Evolutionary conservation across 495 filamentous ascomycete species (phyloP).

Genomic region (Neurospora discreta): DNA sequence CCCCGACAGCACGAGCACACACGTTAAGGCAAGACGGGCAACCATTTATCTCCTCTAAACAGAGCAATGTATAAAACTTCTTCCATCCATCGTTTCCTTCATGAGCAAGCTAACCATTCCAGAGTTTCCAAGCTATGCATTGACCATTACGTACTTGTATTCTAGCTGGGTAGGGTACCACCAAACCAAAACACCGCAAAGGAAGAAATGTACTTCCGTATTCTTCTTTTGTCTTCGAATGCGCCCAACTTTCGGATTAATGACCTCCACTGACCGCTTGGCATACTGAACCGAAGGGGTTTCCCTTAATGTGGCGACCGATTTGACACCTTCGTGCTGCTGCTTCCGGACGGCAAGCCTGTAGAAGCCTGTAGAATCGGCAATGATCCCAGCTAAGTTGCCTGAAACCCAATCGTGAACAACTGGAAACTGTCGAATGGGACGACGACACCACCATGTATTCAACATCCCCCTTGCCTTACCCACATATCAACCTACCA

Average conservation of each 20-base stretch:
- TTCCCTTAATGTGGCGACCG: background rate
- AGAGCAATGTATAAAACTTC: too few relatives aligned
- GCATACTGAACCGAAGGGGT: background rate
- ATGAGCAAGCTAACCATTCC: background rate
- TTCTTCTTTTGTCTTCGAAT: background rate
- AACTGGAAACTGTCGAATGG: background rate
- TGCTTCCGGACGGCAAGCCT: background rate
- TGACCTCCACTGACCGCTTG: background rate
- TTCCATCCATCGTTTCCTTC: background rate
- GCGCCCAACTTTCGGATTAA: background rate
- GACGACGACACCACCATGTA: background rate
- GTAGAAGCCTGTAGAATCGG: too few relatives aligned
- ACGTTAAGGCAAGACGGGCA: too few relatives aligned
- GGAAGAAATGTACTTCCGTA: background rate
- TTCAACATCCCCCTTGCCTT: background rate
- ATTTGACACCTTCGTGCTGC: background rate
- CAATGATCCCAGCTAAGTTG: background rate
- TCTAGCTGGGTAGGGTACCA: background rate
- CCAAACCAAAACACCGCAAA: background rate
- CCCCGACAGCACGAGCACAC: too few relatives aligned
- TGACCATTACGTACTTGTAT: background rate
- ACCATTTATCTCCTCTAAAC: too few relatives aligned
- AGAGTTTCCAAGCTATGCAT: background rate
- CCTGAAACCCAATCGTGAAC: background rate
- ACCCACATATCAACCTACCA: slow-evolving; percentile 28